Percentiles rank a stretch among this genome's conserved stretches.
These are phyloP conservation scores for Jacaranda mimosifolia DNA, from an alignment of 257 asterid species.

Conservation along the genomic window DNA sequence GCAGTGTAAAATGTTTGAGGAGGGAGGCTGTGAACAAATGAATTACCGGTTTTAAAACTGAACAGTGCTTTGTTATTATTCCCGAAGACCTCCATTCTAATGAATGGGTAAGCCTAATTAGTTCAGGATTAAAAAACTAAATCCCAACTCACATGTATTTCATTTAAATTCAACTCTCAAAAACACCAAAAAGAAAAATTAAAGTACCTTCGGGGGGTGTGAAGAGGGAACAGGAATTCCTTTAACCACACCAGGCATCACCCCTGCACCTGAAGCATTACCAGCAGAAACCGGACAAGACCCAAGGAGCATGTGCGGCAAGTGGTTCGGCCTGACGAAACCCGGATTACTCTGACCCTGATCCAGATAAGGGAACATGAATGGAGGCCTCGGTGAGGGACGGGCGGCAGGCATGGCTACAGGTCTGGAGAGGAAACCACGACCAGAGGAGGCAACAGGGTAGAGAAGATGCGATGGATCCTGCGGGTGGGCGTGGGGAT, in stretches of 20 bases:
- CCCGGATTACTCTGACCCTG: conserved; percentile 54
- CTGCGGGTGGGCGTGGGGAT: conserved; percentile 44
- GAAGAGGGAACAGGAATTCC: conserved; percentile 60
- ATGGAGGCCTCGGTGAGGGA: conserved; percentile 52
- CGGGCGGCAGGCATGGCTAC: conserved; percentile 48
- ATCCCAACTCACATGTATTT: not conserved
- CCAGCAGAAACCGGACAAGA: conserved; percentile 47
- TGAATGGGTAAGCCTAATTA: not conserved
- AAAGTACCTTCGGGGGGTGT: conserved; percentile 64
- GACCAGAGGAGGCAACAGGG: conserved; percentile 73
- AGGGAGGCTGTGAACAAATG: not conserved
- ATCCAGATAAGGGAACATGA: conserved; percentile 60
- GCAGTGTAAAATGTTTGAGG: not conserved
- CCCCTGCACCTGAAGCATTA: conserved; percentile 41
- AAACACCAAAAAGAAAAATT: not conserved
- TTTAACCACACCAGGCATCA: conserved; percentile 59
- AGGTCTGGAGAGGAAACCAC: conserved; percentile 64
- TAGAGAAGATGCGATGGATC: conserved; percentile 64
- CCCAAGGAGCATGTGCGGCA: conserved; percentile 51
- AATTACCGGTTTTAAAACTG: not conserved
- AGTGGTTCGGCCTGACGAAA: conserved; percentile 52
- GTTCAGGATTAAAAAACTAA: conserved; percentile 8
- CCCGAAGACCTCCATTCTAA: not conserved
- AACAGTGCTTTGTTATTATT: not conserved
- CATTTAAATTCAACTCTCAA: conserved; percentile 5